Evolutionary conservation across 495 filamentous ascomycete genomes (phyloP).

Genomic region (Elaphomyces granulatus): DNA sequence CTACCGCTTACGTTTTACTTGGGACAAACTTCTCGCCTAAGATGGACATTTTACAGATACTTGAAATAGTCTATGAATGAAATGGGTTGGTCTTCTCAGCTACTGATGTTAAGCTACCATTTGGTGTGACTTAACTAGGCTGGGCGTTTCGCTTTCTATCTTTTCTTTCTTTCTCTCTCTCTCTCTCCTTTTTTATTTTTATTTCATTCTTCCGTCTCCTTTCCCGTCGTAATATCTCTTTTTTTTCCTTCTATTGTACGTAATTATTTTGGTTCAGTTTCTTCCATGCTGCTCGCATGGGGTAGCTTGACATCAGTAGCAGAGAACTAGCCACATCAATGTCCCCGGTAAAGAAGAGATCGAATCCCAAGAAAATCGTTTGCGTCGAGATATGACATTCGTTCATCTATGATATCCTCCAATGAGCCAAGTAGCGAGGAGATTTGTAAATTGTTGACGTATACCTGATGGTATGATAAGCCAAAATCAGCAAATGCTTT

Average conservation of each 20-base stretch:
- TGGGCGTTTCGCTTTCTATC: constrained; percentile 1
- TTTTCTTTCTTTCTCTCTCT: not conserved
- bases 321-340: too few species aligned
- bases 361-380: too few species aligned
- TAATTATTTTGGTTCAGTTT: not conserved
- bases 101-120: not conserved
- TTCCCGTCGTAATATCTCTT: constrained; percentile 4
- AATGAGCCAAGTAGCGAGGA: too few species aligned
- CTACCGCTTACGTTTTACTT: not conserved
- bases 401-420: too few species aligned
- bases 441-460: too few species aligned
- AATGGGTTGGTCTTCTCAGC: not conserved
- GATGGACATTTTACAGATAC: too few species aligned
- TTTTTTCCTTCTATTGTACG: not conserved
- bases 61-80: not conserved
- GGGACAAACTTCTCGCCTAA: not conserved
- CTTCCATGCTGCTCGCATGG: not conserved
- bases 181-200: not conserved
- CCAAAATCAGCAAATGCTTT: too few species aligned
- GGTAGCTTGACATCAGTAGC: not conserved
- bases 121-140: not conserved
- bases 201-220: not conserved
- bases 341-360: too few species aligned
- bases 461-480: too few species aligned
- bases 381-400: too few species aligned